Evolutionary conservation across 2,329 filamentous ascomycete species (phyloP).

Genomic region (Endocalyx cinctus): DNA sequence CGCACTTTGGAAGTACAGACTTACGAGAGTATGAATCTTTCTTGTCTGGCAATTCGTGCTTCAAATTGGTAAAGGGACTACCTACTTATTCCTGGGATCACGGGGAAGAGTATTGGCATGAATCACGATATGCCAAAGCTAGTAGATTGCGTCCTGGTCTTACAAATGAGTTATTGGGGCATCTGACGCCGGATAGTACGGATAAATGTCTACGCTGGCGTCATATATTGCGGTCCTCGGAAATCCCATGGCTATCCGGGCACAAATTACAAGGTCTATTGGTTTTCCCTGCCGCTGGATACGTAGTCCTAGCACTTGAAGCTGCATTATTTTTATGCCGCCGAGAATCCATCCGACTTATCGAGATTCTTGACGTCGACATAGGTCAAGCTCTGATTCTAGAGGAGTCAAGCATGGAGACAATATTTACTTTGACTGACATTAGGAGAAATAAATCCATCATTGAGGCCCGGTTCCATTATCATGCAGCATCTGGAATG

Average conservation of each 20-base stretch:
- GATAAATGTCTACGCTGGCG: slow-evolving; percentile 7
- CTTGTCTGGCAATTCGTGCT: too few relatives aligned
- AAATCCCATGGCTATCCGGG: slow-evolving; percentile 11
- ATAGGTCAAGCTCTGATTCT: slow-evolving; percentile 12
- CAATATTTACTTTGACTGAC: slow-evolving; percentile 2
- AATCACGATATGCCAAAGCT: too few relatives aligned
- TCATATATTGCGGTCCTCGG: slow-evolving; percentile 3
- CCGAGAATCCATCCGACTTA: slow-evolving; percentile 1
- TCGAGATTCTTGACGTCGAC: slow-evolving; percentile 11
- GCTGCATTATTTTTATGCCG: slow-evolving; percentile 4
- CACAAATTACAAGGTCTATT: slow-evolving; percentile 12
- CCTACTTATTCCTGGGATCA: slow-evolving; percentile 16
- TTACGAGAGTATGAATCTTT: too few relatives aligned
- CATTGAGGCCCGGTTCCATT: too few relatives aligned
- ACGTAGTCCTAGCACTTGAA: slow-evolving; percentile 11
- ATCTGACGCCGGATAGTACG: slow-evolving; percentile 3
- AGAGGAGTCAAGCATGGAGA: slow-evolving; percentile 10
- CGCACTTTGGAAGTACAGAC: too few relatives aligned
- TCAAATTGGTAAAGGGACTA: slow-evolving; percentile 7
- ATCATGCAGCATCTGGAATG: too few relatives aligned
- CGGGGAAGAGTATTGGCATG: slow-evolving; percentile 5
- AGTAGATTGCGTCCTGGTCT: too few relatives aligned
- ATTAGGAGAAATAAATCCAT: not conserved
- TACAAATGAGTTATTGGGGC: slow-evolving; percentile 10
- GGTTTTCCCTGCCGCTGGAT: slow-evolving; percentile 15